These are phyloP conservation scores for Geotrichum cucujoidarum DNA, from an alignment of 1,139 yeast species.

Conservation along the genomic window DNA sequence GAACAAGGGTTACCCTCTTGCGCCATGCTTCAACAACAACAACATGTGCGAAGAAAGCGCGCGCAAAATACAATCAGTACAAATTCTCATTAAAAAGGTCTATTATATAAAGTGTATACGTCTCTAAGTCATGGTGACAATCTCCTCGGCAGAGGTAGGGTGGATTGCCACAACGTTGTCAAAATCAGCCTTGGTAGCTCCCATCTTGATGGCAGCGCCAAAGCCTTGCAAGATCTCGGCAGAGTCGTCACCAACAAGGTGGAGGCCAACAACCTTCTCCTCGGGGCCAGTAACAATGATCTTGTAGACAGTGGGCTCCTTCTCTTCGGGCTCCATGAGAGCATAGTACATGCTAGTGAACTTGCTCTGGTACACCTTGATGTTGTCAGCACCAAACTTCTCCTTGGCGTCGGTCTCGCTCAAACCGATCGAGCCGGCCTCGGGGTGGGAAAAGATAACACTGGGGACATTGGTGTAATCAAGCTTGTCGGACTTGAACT, in stretches of 20 bases:
- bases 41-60: neutral
- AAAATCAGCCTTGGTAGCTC: slow-evolving; percentile 93
- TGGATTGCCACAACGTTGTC: slow-evolving; percentile 96
- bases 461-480: slow-evolving; percentile 84
- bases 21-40: neutral
- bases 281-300: slow-evolving; percentile 70
- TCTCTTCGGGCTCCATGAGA: slow-evolving; percentile 58
- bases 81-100: too few species aligned
- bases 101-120: too few species aligned
- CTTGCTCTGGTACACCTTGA: slow-evolving; percentile 75
- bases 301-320: slow-evolving; percentile 85
- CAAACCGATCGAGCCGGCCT: slow-evolving; percentile 89
- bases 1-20: slow-evolving; percentile 13
- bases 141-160: slow-evolving; percentile 96
- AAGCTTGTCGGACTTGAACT: slow-evolving; percentile 62
- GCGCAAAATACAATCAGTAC: too few species aligned
- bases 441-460: slow-evolving; percentile 93
- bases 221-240: slow-evolving; percentile 96
- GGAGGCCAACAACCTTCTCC: slow-evolving; percentile 94
- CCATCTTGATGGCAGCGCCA: slow-evolving; percentile 90
- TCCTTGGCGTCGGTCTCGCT: slow-evolving; percentile 70
- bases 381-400: slow-evolving; percentile 72
- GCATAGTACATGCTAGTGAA: slow-evolving; percentile 94
- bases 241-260: slow-evolving; percentile 82
- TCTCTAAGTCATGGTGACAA: slow-evolving; percentile 71